Base-by-base conservation (phyloP, 1,139 yeast species). In the Suhomyces atakaporum region DNA sequence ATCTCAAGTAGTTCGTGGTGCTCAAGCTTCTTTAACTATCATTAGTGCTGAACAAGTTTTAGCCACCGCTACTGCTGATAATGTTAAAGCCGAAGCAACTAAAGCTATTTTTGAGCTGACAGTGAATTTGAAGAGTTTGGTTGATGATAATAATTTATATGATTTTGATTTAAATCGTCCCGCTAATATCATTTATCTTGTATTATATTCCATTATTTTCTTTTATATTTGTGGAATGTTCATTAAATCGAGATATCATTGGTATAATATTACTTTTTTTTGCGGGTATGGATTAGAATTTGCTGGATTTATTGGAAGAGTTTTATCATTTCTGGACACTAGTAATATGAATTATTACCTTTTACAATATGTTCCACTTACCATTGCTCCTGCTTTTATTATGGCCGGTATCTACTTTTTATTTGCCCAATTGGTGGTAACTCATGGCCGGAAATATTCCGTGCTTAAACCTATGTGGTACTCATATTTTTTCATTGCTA, bases 361-460 rank as follows among this genome's bases (percentile, higher is more conserved):
- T 37, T 60, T 81, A 44, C 96, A 89, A 58, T 77, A 81, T 45
- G 75, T 82, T 35, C 66, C 84, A 40, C 66, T 88, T 43, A 87
- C 95, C 0, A 64, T 89, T 35, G 92, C 89, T 0, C 97, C 97
- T 0, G 92, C 92, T 5, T 88, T 90, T 57, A 71, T 86, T 36
- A 85, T 87, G 89, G 97, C 85, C 3, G 96, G 95, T 4, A 70
- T 89, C 7, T 89, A 89, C 61, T 85, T 78, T 51, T 63, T 83
- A 35, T 70, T 88, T 50, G 94, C 89, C 4, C 88, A 86, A 58
- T 50, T 84, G 44, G 78, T 84, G 29, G 78, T 84, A 35, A 66
- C 86, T 6, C 84, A 79, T 56, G 95, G 95, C 5, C 66, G 77
- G 33, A 58, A 69, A 27, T 81, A 66, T 50, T 79, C 94, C 1